Evolutionary conservation across 352 stramenopile species (phyloP).

Genomic region (Pythium vanterpoolii): DNA sequence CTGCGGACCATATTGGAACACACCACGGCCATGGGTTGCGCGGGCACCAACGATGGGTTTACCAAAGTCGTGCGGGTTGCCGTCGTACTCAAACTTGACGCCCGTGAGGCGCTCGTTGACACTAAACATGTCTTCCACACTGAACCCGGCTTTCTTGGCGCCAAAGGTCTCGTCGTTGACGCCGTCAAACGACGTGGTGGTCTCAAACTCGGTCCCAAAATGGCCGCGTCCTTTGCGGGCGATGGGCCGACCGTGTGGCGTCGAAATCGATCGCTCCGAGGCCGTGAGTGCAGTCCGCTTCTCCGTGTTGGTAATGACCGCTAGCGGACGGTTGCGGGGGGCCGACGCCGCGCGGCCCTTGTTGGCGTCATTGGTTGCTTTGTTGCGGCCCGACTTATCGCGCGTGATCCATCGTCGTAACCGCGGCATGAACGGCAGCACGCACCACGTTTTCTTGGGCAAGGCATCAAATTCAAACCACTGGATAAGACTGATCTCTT

Average conservation of each 20-base stretch:
- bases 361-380: background rate
- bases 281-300: conserved; percentile 33
- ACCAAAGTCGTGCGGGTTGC: conserved; percentile 94
- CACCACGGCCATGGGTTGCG: conserved; percentile 18
- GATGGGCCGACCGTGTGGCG: conserved; percentile 48
- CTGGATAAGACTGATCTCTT: conserved; percentile 93
- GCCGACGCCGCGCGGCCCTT: conserved; percentile 70
- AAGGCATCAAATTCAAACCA: conserved; percentile 89
- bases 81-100: conserved; percentile 93
- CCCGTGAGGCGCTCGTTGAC: conserved; percentile 92
- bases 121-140: conserved; percentile 95
- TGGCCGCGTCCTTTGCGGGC: conserved; percentile 56
- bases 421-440: conserved; percentile 91
- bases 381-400: conserved; percentile 47
- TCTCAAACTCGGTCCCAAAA: conserved; percentile 83
- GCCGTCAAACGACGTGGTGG: conserved; percentile 74
- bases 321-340: conserved; percentile 63
- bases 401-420: conserved; percentile 89
- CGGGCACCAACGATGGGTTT: conserved; percentile 34
- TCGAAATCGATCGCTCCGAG: conserved; percentile 68
- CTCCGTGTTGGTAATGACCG: conserved; percentile 36
- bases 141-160: conserved; percentile 65
- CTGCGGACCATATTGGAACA: conserved; percentile 56
- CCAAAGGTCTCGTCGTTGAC: conserved; percentile 89
- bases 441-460: conserved; percentile 93